Conservation (phyloP, 345 rosid genomes). For the Bruguiera parviflora region DNA sequence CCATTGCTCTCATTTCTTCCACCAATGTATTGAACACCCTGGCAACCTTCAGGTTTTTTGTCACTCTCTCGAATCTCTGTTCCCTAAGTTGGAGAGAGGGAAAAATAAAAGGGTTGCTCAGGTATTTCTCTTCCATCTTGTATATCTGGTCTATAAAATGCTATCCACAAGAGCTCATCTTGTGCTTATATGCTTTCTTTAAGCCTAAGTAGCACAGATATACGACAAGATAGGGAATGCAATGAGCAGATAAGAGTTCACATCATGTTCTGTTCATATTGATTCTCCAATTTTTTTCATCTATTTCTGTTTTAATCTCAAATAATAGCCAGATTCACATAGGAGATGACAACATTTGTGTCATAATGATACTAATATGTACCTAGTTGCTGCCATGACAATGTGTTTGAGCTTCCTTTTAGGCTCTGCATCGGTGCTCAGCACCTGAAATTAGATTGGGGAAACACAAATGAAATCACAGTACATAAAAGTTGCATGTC, state of each 20-base stretch:
- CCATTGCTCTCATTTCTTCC: conserved; percentile 76
- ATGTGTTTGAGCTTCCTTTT: conserved; percentile 60
- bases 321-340: too few species aligned
- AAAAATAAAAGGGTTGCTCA: background rate
- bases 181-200: too few species aligned
- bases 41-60: conserved; percentile 58
- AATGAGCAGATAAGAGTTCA: too few species aligned
- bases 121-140: too few species aligned
- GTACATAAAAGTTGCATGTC: background rate
- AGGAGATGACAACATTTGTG: background rate
- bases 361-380: background rate
- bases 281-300: too few species aligned
- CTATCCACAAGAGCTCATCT: background rate
- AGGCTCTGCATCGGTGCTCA: conserved; percentile 51
- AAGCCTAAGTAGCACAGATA: too few species aligned
- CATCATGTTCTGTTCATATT: too few species aligned
- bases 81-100: conserved; percentile 38
- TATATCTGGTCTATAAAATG: background rate
- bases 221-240: too few species aligned
- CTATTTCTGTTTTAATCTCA: too few species aligned
- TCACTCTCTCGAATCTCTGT: conserved; percentile 72
- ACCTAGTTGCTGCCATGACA: conserved; percentile 94
- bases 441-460: conserved; percentile 36
- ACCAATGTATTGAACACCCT: conserved; percentile 72
- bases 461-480: background rate